Conservation (phyloP, 2,329 filamentous ascomycete species). For the Hortaea werneckii region DNA sequence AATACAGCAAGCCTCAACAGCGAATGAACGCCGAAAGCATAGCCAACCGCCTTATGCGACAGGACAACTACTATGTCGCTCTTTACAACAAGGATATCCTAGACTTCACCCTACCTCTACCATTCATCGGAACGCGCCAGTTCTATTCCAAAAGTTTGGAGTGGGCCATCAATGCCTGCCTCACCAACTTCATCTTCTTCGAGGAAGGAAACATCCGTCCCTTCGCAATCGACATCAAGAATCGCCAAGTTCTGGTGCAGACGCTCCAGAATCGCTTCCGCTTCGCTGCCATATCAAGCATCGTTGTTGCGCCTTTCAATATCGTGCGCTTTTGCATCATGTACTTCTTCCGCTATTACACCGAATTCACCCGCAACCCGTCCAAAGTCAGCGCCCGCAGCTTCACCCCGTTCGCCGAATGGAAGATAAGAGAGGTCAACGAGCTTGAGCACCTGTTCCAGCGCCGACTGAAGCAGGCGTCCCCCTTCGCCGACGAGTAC, state of each 20-base stretch:
- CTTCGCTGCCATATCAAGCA: constrained; percentile 75
- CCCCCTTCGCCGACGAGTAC: constrained; percentile 84
- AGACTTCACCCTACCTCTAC: constrained; percentile 74
- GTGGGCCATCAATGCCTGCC: constrained; percentile 83
- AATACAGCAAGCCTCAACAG: constrained; percentile 49
- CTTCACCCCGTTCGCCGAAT: constrained; percentile 88
- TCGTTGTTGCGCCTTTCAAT: constrained; percentile 77
- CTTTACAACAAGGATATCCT: constrained; percentile 95
- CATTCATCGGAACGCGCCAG: constrained; percentile 68
- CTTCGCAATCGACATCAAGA: constrained; percentile 73
- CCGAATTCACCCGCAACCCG: constrained; percentile 92
- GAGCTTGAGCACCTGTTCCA: constrained; percentile 88
- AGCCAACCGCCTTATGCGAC: constrained; percentile 90
- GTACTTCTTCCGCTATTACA: constrained; percentile 93
- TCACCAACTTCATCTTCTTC: constrained; percentile 91
- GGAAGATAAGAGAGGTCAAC: constrained; percentile 98
- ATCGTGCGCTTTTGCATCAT: constrained; percentile 78
- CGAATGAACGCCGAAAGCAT: constrained; percentile 94
- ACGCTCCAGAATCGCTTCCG: constrained; percentile 68
- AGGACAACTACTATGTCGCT: constrained; percentile 93
- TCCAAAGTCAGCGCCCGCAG: constrained; percentile 76
- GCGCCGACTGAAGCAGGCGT: constrained; percentile 84
- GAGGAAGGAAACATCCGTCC: constrained; percentile 77
- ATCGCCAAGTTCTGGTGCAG: constrained; percentile 66
- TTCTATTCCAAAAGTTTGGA: constrained; percentile 83